phyloP scores from a whole-genome alignment of 2,329 filamentous ascomycete species.

The Pezicula rhizophila region DNA sequence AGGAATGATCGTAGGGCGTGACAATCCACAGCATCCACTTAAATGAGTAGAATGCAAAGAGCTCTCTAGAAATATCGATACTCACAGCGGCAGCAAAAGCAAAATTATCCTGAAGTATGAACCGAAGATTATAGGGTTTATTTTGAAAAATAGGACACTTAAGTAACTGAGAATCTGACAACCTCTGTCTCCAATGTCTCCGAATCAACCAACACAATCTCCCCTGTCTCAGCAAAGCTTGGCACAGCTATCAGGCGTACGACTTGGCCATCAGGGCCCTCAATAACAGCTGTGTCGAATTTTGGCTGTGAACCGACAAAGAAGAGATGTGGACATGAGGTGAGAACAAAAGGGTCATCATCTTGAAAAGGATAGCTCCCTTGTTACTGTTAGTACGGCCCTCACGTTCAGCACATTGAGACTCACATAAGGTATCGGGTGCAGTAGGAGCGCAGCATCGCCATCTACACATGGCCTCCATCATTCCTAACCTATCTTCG shows the following conservation, averaged over 20 bases:
- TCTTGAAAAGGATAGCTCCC: slow-evolving; percentile 97
- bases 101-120: not conserved
- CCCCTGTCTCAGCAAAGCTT: slow-evolving; percentile 69
- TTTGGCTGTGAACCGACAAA: slow-evolving; percentile 80
- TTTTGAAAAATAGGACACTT: not conserved
- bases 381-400: slow-evolving; percentile 28
- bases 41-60: too few species aligned
- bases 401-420: not conserved
- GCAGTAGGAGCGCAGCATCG: slow-evolving; percentile 86
- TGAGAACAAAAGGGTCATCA: slow-evolving; percentile 83
- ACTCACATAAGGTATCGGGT: slow-evolving; percentile 87
- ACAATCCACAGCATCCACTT: too few species aligned
- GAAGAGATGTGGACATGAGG: slow-evolving; percentile 81
- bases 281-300: slow-evolving; percentile 67
- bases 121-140: not conserved
- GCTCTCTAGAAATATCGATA: too few species aligned
- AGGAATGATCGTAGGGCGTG: too few species aligned
- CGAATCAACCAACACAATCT: slow-evolving; percentile 76
- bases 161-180: slow-evolving; percentile 19
- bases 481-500: slow-evolving; percentile 74
- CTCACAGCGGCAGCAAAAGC: not conserved
- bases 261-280: slow-evolving; percentile 59
- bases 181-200: slow-evolving; percentile 63
- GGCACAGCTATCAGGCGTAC: slow-evolving; percentile 81
- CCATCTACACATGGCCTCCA: slow-evolving; percentile 94